Percentiles rank a stretch among this genome's conserved stretches.
These are phyloP conservation scores for Neonectria hederae DNA, from an alignment of 2,329 filamentous ascomycete species.

Conservation along the genomic window DNA sequence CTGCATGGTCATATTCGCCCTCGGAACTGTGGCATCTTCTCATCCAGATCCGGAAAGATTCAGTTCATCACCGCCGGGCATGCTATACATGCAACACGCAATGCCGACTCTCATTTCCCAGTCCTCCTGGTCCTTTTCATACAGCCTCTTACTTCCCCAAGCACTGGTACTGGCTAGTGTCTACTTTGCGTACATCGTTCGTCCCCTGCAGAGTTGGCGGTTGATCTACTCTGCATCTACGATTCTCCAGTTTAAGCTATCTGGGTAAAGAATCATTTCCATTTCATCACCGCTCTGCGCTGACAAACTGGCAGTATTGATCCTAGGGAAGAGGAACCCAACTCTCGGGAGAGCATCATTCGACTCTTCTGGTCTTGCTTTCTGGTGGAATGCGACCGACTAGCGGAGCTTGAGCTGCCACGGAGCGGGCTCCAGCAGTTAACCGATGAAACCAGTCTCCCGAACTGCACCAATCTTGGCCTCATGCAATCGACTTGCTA, in stretches of 20 bases:
- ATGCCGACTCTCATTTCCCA: conserved; percentile 41
- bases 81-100: conserved; percentile 45
- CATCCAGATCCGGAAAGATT: conserved; percentile 30
- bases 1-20: conserved; percentile 45
- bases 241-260: conserved; percentile 43
- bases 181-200: conserved; percentile 47
- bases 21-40: conserved; percentile 39
- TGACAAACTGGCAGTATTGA: conserved; percentile 24
- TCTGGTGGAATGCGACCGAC: conserved; percentile 45
- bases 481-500: conserved; percentile 41
- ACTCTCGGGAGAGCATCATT: conserved; percentile 35
- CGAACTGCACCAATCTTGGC: conserved; percentile 39
- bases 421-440: conserved; percentile 46
- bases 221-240: conserved; percentile 46
- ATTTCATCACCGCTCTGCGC: not conserved
- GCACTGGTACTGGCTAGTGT: conserved; percentile 45
- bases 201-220: conserved; percentile 47
- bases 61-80: conserved; percentile 39
- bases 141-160: conserved; percentile 41
- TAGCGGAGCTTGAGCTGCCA: conserved; percentile 47
- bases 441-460: conserved; percentile 44
- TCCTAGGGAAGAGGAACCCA: conserved; percentile 24
- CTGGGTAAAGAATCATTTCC: conserved; percentile 2
- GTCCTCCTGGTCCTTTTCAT: conserved; percentile 45
- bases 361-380: conserved; percentile 47